Conservation (phyloP, 2,329 filamentous ascomycete species). For the Passalora sequoiae region DNA sequence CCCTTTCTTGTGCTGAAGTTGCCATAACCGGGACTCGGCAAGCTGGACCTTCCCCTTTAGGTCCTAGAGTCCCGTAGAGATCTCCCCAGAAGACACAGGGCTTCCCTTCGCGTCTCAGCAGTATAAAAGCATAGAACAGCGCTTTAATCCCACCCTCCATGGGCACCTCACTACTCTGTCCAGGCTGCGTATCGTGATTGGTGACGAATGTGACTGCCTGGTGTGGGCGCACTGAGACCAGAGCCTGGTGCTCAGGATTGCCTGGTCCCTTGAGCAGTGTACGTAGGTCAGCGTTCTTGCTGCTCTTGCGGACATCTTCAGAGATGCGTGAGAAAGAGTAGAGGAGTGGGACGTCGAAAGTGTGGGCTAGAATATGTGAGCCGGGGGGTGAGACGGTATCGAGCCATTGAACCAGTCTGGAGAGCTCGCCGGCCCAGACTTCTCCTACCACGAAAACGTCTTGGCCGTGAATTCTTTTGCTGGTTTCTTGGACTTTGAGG, state of each 20-base stretch:
- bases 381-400: conserved; percentile 30
- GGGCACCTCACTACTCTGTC: conserved; percentile 58
- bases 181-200: conserved; percentile 66
- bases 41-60: conserved; percentile 46
- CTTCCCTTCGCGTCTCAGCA: conserved; percentile 58
- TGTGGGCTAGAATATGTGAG: conserved; percentile 45
- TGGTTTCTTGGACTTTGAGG: conserved; percentile 48
- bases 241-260: conserved; percentile 15
- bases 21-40: conserved; percentile 14
- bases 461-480: conserved; percentile 34
- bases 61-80: conserved; percentile 56
- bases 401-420: conserved; percentile 52
- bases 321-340: conserved; percentile 62
- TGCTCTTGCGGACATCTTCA: conserved; percentile 36
- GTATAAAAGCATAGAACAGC: conserved; percentile 65
- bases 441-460: conserved; percentile 64
- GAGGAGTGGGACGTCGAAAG: conserved; percentile 66
- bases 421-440: conserved; percentile 59
- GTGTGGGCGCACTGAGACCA: conserved; percentile 22
- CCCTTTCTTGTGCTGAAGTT: neutral
- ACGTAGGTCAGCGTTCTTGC: conserved; percentile 55
- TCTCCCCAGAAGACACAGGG: conserved; percentile 69
- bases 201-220: conserved; percentile 55
- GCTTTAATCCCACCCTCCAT: conserved; percentile 65
- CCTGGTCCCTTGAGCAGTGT: conserved; percentile 27